These are phyloP conservation scores for Rubus parviflorus DNA, from an alignment of 306 rosid species.

Conservation along the genomic window DNA sequence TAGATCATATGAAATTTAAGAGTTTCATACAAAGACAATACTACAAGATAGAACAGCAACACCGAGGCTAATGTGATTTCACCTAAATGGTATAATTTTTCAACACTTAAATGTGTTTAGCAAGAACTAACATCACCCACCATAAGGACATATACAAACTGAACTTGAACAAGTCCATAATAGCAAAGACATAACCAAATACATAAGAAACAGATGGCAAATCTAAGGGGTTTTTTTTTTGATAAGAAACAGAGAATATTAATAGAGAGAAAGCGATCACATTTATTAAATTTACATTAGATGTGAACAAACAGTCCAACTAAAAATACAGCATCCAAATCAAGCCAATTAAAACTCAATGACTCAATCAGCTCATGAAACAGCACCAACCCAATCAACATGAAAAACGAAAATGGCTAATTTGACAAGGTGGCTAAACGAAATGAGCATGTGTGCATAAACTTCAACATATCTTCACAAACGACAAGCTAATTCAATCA, in stretches of 20 bases:
- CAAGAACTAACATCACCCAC: not conserved
- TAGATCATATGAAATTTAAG: not conserved
- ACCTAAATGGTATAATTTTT: not conserved
- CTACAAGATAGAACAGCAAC: not conserved
- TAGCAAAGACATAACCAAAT: not conserved
- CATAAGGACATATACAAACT: not conserved
- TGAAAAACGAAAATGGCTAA: too few species aligned
- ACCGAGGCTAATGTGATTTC: not conserved
- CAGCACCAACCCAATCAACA: too few species aligned
- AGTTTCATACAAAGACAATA: not conserved
- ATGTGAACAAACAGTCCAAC: too few species aligned
- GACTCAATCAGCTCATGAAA: too few species aligned
- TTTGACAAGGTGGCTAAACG: too few species aligned
- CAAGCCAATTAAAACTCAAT: too few species aligned
- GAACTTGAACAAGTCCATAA: not conserved
- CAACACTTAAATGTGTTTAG: not conserved
- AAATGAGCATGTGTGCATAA: too few species aligned
- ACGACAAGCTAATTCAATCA: too few species aligned
- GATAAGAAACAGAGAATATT: too few species aligned
- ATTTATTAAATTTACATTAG: too few species aligned
- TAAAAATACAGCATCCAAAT: too few species aligned
- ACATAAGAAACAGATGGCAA: not conserved
- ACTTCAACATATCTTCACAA: too few species aligned
- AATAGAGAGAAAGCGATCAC: not conserved
- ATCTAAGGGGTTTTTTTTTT: not conserved